Base-by-base conservation (phyloP, 345 rosid species). In the Litchi chinensis region DNA sequence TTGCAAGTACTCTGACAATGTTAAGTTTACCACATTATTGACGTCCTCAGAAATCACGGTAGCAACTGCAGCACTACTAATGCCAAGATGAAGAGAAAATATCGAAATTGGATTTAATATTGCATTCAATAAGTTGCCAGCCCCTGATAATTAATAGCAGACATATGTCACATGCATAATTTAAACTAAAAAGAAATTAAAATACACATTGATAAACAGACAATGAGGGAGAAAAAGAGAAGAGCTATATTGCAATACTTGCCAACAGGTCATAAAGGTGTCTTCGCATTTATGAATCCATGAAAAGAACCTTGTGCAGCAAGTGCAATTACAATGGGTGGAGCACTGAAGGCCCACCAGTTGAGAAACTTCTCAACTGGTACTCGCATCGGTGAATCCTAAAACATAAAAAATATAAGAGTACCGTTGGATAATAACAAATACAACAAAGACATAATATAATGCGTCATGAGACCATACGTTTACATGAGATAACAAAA, bases 11-110 rank as follows among this genome's bases (percentile, higher is more conserved):
- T 80, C 73, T 28, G 52, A 62, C 46, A 80, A 56, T 60, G 79
- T 76, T 48, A 76, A 82, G 77, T 90, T 92, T 91, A 93, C 94
- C 94, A 87, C 88, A 92, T 74, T 81, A 79, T 54, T 76, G 83
- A 93, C 98, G n/a, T 95, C 93, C 98, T 95, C 99, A 88, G 99
- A 93, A 79, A 90, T 92, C 91, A 95, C 97, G 4, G 97, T 91
- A 79, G 99, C 87, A 82, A 88, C 81, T 70, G 97, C 99, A 79
- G 96, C 96, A 82, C 98, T 98, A 65, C 90, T 83, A 81, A 92
- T 83, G 70, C 98, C 96, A 77, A 93, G 87, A 76, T 91, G 88
- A 77, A 86, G 82, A n/a, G 84, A 39, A 26, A 26, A 26, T 26
- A 26, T 26, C 28, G 1, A 26, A 26, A 26, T 26, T 1, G 1